A percentile compares a stretch with the other conserved stretches of the same genome.
These are phyloP conservation scores for Tricholoma flavovirens DNA, from an alignment of 768 basidiomycete species.

Conservation along the genomic window DNA sequence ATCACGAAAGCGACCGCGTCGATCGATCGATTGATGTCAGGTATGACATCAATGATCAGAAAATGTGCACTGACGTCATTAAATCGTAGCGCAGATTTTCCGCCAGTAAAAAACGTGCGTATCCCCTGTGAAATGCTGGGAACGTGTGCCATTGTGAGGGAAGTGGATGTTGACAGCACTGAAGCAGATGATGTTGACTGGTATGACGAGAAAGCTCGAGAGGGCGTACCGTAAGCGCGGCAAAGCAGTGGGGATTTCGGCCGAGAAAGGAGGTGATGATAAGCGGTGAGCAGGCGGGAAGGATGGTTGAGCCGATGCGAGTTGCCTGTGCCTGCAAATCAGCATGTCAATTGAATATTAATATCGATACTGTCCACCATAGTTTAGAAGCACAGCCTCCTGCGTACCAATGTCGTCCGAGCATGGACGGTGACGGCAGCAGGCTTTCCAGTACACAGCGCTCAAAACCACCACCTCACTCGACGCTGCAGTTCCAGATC, in stretches of 20 bases:
- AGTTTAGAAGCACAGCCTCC: conserved; percentile 28
- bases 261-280: conserved; percentile 64
- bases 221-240: conserved; percentile 41
- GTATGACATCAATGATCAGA: no score
- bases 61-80: no score
- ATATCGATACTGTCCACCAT: background rate
- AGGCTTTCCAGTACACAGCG: conserved; percentile 56
- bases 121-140: no score
- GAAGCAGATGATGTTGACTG: conserved; percentile 47
- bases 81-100: no score
- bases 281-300: conserved; percentile 47
- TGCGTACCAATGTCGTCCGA: conserved; percentile 67
- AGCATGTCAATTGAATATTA: no score
- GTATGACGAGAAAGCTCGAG: conserved; percentile 47
- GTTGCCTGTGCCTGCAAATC: conserved; percentile 20
- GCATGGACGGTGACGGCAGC: conserved; percentile 74
- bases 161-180: conserved; percentile 48
- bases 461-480: conserved; percentile 75
- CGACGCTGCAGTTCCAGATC: conserved; percentile 58
- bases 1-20: no score
- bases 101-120: no score
- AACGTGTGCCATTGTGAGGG: no score
- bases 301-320: conserved; percentile 43
- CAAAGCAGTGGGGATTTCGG: conserved; percentile 43
- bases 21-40: no score